Conservation (phyloP, 2,329 filamentous ascomycete genomes). For the Curvularia eragrostidis region DNA sequence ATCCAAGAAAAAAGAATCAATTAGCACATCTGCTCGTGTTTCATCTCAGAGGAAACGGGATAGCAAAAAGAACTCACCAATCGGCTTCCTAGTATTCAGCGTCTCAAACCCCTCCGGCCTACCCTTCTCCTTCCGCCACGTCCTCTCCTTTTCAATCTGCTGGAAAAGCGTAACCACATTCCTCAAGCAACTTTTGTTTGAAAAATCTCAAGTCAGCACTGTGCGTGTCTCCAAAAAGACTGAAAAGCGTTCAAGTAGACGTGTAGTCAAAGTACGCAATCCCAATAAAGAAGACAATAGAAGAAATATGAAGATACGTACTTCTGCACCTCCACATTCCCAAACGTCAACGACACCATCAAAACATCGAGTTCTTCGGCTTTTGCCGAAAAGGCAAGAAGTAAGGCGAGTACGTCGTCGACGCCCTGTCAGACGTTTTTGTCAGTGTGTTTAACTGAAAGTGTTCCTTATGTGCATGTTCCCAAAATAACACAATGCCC, state of each 20-base stretch:
- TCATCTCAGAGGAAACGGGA: not conserved
- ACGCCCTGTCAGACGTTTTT: slow-evolving; percentile 65
- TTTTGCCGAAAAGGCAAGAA: slow-evolving; percentile 82
- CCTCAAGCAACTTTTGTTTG: slow-evolving; percentile 74
- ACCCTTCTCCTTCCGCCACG: slow-evolving; percentile 77
- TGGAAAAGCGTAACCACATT: slow-evolving; percentile 93
- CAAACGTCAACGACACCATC: slow-evolving; percentile 89
- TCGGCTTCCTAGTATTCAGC: slow-evolving; percentile 74
- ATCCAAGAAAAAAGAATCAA: not conserved
- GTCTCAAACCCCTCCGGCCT: slow-evolving; percentile 73
- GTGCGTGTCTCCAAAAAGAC: too few species aligned
- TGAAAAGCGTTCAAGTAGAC: not conserved
- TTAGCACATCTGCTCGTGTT: not conserved
- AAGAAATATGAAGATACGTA: slow-evolving; percentile 44
- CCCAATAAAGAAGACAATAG: not conserved
- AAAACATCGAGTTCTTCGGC: slow-evolving; percentile 85
- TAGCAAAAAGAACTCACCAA: slow-evolving; percentile 51
- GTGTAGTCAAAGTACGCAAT: too few species aligned
- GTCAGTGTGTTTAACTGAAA: not conserved
- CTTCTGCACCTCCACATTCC: slow-evolving; percentile 88
- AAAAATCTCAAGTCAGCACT: not conserved
- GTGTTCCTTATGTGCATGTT: too few species aligned
- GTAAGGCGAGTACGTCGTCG: slow-evolving; percentile 88
- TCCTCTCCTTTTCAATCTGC: slow-evolving; percentile 85
- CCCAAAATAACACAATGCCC: too few species aligned